Evolutionary conservation across 495 filamentous ascomycete species (phyloP), one percentile per base, ranked within the genome.

Genomic region (Penicillium cinerascens): DNA sequence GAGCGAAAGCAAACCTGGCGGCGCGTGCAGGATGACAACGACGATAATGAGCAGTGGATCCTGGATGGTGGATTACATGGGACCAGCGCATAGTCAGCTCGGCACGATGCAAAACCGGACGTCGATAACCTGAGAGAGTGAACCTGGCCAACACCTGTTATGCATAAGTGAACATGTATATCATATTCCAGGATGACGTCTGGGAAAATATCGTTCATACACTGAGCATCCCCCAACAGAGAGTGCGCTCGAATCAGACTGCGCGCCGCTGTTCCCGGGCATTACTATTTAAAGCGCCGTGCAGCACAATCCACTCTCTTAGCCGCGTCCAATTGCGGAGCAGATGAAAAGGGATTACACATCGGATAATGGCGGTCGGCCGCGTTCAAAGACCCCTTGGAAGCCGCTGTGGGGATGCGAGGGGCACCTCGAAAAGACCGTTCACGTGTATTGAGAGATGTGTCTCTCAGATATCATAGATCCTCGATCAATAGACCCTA

Each of bases 11-110:
- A 76, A 51, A 81, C 79, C 3, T 97, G 92, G 93, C 76, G 92
- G 42, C 82, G 90, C 54, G 92, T 96, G 1, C 95, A 97, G 64
- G 91, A 97, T 70, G 89, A 95, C 59, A 76, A 84, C 36, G 87
- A 91, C 44, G 84, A 97, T 65, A 97, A 96, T 58, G 92, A 96
- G 70, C 81, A 79, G n/a, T 85, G 92, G 71, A 96, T 96, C 54
- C 70, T 96, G 5, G 87, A 96, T 69, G 92, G 92, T 0, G 88
- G 92, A 10, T 61, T 82, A 4, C 83, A 87, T 67, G 88, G 89
- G 6, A 63, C 71, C 35, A 61, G 45, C 17, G 50, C 42, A 22
- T 51, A 51, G 25, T 36, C 9, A 8, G 23, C 16, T 13, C 37
- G n/a, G 33, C 27, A 37, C 54, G 39, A 36, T 21, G 25, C 47